phyloP scores from a whole-genome alignment of 2,329 filamentous ascomycete genomes.

The Pyrenophora teres region DNA sequence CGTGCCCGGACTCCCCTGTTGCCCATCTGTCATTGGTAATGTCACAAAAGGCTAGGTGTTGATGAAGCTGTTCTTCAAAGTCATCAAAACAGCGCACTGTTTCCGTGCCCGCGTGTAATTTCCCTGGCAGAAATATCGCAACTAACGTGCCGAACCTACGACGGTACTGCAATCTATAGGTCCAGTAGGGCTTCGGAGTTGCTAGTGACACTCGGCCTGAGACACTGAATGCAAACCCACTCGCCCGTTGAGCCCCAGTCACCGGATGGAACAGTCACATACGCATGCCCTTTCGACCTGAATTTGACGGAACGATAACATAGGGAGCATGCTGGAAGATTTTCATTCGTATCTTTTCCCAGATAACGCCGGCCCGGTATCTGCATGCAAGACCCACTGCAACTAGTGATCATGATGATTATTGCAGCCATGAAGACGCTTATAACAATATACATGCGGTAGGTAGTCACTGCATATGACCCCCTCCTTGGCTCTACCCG shows the following conservation, averaged over 20 bases:
- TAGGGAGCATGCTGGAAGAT: constrained; percentile 35
- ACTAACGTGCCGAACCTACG: neutral
- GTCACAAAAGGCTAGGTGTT: neutral
- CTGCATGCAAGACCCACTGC: constrained; percentile 38
- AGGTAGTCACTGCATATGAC: constrained; percentile 27
- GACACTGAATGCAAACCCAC: neutral
- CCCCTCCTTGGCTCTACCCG: constrained; percentile 24
- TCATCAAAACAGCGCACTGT: neutral
- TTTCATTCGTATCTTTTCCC: constrained; percentile 44
- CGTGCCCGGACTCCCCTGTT: constrained; percentile 2
- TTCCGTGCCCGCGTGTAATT: too few relatives aligned
- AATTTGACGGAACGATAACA: neutral
- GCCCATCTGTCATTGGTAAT: constrained; percentile 4
- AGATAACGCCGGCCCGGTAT: constrained; percentile 42
- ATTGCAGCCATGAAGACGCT: constrained; percentile 25
- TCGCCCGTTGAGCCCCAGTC: neutral
- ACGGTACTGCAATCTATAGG: neutral
- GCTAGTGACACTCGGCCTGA: neutral
- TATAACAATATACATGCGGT: constrained; percentile 31
- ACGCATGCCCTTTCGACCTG: neutral
- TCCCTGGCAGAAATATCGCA: too few relatives aligned
- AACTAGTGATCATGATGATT: constrained; percentile 29
- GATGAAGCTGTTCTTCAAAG: neutral
- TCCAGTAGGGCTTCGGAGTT: neutral
- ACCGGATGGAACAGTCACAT: neutral